Evolutionary conservation across 441 rosid species (phyloP), one percentile per base, ranked within the genome.

Genomic region (Syzygium syzygioides): DNA sequence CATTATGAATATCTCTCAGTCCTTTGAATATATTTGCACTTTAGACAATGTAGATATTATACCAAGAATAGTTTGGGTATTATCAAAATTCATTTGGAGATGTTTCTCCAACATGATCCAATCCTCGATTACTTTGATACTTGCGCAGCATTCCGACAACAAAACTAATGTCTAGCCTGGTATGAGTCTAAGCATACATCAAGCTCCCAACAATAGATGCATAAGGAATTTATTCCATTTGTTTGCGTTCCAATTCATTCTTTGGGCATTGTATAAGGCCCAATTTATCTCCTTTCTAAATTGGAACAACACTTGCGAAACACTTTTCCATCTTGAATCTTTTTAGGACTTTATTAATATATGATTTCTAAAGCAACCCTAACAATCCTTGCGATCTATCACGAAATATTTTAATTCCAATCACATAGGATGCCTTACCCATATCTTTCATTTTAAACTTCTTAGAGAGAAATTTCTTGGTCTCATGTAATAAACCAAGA

Each of bases 111-210:
- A 45, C 48, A 7, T 59, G 30, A 59, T 59, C 64, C 30, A 62
- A 62, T 62, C 19, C 9, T n/a, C 2, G 15, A 62, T 62, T 62
- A 7, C 20, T 62, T 62, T n/a, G 9, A 62, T 62, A 62, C 17
- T 0, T n/a, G 10, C 30, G 7, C 0, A 59, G 2, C 13, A 59
- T 59, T 59, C 15, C 0, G 0, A 59, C 28, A 59, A 7, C 14
- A 59, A 59, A 59, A 59, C 14, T 14, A 0, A 59, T 59, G 64
- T 12, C 28, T 59, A 7, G 30, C 64, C 5, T 1, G 2, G 0
- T 26, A 59, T 1, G 26, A 59, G 15, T 59, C 7, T 26, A 1
- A 59, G 64, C 64, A 59, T 59, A 59, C 64, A 26, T 59, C 64
- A 59, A 59, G 64, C 30, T 59, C 28, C 64, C 64, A 59, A 59